Evolutionary conservation across 768 basidiomycete species (phyloP).

Genomic region (Suillus ampliporus): DNA sequence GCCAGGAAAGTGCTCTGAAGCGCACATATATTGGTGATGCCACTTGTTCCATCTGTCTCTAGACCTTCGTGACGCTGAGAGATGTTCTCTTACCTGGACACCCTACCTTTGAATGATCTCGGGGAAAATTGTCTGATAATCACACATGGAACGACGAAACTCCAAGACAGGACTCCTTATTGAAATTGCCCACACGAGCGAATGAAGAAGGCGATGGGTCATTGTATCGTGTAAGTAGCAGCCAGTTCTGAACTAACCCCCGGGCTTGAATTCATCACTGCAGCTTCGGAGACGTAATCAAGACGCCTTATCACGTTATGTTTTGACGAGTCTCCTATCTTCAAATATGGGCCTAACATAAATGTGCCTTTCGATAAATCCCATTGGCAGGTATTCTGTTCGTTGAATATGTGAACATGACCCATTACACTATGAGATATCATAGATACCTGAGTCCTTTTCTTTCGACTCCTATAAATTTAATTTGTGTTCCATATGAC

Average conservation of each 20-base stretch:
- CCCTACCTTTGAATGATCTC: not conserved
- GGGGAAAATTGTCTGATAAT: constrained; percentile 17
- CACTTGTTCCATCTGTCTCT: no score
- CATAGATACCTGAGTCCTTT: not conserved
- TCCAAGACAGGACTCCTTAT: no score
- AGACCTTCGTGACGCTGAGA: not conserved
- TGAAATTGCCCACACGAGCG: constrained; percentile 23
- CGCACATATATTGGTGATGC: no score
- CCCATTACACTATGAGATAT: not conserved
- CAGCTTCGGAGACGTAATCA: not conserved
- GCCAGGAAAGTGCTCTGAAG: no score
- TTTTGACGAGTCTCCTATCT: not conserved
- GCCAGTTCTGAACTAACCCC: no score
- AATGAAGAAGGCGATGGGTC: constrained; percentile 21
- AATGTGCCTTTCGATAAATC: not conserved
- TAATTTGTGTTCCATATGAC: not conserved
- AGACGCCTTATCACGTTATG: not conserved
- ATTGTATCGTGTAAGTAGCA: constrained; percentile 19
- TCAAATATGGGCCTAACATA: no score
- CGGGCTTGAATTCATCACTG: not conserved
- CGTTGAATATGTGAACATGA: not conserved
- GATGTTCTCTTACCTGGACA: not conserved
- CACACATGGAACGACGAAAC: no score
- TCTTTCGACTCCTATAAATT: not conserved
- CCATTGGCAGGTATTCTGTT: not conserved